A percentile compares a stretch with the other conserved stretches of the same genome.
These are phyloP conservation scores for Zea mays DNA, from an alignment of 176 grass and related monocot genomes.

Conservation along the genomic window DNA sequence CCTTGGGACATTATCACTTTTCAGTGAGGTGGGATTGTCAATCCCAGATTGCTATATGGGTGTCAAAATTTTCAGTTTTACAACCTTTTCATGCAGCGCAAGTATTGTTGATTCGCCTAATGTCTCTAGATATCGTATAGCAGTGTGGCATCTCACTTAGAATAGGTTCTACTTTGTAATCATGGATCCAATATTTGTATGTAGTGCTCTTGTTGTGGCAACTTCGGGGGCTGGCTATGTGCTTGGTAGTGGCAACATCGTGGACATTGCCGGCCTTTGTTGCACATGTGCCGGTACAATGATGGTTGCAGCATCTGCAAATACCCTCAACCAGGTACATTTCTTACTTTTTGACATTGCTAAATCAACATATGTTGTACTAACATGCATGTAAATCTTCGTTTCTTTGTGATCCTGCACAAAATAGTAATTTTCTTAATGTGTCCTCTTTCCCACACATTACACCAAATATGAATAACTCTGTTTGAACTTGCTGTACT, in stretches of 20 bases:
- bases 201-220: slow-evolving; percentile 89
- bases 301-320: slow-evolving; percentile 99
- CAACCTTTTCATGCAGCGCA: not conserved
- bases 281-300: slow-evolving; percentile 95
- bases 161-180: too few species aligned
- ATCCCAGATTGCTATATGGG: not conserved
- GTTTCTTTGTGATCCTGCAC: slow-evolving; percentile 1
- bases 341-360: slow-evolving; percentile 12
- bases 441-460: slow-evolving; percentile 1
- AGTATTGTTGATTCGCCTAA: not conserved
- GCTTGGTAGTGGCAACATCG: slow-evolving; percentile 70
- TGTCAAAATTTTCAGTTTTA: not conserved
- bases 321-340: slow-evolving; percentile 81
- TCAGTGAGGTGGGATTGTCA: not conserved
- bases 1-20: not conserved
- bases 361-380: slow-evolving; percentile 24
- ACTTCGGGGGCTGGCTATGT: slow-evolving; percentile 96
- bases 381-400: not conserved
- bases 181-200: slow-evolving; percentile 33
- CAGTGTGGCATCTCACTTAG: not conserved
- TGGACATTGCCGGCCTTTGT: slow-evolving; percentile 81
- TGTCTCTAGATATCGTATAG: slow-evolving; percentile 17
- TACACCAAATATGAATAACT: slow-evolving; percentile 10
- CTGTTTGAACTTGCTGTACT: slow-evolving; percentile 12
- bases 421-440: slow-evolving; percentile 7